Conservation (phyloP, 2,329 filamentous ascomycete genomes). For the Byssochlamys sp. region DNA sequence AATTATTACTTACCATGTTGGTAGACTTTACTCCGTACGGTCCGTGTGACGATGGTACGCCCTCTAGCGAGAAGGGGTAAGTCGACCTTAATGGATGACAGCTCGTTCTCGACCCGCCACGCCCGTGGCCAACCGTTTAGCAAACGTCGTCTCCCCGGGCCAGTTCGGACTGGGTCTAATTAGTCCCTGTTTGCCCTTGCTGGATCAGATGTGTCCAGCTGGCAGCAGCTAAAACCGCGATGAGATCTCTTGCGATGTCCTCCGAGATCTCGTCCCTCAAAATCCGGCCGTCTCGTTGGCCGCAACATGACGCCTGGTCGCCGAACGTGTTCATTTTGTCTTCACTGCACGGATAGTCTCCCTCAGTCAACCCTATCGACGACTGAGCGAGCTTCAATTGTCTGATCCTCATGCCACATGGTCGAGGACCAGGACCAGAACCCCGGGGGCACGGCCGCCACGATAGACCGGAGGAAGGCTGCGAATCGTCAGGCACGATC, state of each 20-base stretch:
- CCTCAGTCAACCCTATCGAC: background rate
- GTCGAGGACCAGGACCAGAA: background rate
- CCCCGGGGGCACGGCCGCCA: background rate
- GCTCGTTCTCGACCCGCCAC: background rate
- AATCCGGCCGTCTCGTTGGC: background rate
- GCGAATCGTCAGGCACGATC: constrained; percentile 26
- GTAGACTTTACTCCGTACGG: background rate
- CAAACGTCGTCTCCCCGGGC: background rate
- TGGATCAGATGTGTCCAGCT: background rate
- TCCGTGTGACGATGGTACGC: background rate
- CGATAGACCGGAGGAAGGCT: constrained; percentile 12
- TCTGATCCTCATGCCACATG: background rate
- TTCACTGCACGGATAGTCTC: background rate
- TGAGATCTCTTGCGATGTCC: background rate
- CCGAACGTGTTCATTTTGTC: background rate
- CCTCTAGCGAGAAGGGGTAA: background rate
- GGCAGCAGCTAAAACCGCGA: background rate
- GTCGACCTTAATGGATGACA: background rate
- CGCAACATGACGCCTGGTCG: background rate
- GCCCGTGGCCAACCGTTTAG: background rate
- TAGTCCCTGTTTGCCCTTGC: background rate
- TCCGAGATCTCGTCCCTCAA: background rate
- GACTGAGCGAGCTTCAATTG: background rate
- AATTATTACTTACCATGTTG: background rate
- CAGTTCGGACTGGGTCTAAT: background rate